Percentiles rank a stretch among this genome's conserved stretches.
phyloP scores from a whole-genome alignment of 108 stramenopile species.

The Phaeodactylum tricornutum region DNA sequence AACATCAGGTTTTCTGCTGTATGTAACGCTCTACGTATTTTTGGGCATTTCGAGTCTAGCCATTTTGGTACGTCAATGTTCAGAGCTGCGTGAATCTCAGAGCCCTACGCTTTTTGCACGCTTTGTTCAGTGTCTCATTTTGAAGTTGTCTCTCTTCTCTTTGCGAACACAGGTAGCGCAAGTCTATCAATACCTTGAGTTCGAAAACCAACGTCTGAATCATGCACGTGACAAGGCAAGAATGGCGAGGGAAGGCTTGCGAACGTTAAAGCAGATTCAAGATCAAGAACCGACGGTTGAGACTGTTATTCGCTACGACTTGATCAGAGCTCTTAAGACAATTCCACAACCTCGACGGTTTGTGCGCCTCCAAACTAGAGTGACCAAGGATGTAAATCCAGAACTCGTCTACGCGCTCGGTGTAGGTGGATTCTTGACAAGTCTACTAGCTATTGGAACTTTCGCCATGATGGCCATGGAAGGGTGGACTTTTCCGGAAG shows the following conservation, averaged over 20 bases:
- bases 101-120: no score
- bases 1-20: constrained; percentile 1
- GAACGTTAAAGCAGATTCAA: background rate
- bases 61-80: no score
- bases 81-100: no score
- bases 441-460: background rate
- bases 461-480: background rate
- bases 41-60: constrained; percentile 10
- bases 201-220: background rate
- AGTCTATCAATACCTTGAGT: constrained; percentile 7
- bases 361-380: no score
- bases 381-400: no score
- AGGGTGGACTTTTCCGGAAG: background rate
- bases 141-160: no score
- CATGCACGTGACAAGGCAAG: background rate
- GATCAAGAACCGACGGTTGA: no score
- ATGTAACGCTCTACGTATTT: constrained; percentile 2
- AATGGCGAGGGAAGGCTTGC: background rate
- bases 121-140: no score
- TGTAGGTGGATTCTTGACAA: background rate
- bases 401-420: no score
- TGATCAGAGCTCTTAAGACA: no score
- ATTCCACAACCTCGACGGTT: background rate
- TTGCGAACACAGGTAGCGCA: no score
- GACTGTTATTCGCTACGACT: no score